These are phyloP conservation scores for Rhinocladiella similis DNA, from an alignment of 2,329 filamentous ascomycete genomes.

Conservation along the genomic window DNA sequence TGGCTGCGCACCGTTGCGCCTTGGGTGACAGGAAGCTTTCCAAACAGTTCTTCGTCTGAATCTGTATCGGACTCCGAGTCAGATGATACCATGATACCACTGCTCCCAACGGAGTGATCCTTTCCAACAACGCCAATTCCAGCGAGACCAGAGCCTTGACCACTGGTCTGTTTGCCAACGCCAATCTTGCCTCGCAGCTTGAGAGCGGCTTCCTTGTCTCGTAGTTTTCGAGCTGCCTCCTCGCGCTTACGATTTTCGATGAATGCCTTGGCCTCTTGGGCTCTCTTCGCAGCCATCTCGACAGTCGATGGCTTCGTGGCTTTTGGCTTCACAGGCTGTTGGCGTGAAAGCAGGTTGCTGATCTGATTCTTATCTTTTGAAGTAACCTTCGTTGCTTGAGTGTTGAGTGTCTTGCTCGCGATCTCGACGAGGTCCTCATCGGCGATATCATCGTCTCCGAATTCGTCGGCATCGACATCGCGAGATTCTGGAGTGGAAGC, in stretches of 20 bases:
- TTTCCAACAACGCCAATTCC: constrained; percentile 74
- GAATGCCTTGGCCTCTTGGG: constrained; percentile 56
- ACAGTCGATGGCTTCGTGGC: constrained; percentile 28
- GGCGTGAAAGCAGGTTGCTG: constrained; percentile 15
- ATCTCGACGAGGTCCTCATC: constrained; percentile 35
- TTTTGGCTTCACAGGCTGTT: constrained; percentile 13
- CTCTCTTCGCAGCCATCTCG: constrained; percentile 24
- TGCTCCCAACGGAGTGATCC: constrained; percentile 67
- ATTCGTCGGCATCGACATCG: constrained; percentile 40
- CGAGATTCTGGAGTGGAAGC: constrained; percentile 22
- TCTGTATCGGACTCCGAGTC: constrained; percentile 74
- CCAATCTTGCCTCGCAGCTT: constrained; percentile 59
- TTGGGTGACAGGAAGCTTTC: constrained; percentile 44
- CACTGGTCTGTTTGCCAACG: constrained; percentile 58
- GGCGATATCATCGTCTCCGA: constrained; percentile 40
- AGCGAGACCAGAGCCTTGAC: constrained; percentile 76
- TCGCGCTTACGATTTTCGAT: constrained; percentile 73
- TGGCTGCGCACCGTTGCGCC: constrained; percentile 48
- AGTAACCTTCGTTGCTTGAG: constrained; percentile 10
- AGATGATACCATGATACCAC: constrained; percentile 83
- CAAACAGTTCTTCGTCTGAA: constrained; percentile 69
- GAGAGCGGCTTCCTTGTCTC: constrained; percentile 71
- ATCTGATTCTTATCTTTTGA: constrained; percentile 23
- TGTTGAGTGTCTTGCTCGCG: constrained; percentile 25
- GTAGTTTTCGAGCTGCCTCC: constrained; percentile 70